Evolutionary conservation across 371 early-diverging fungal species (phyloP), one percentile per base, ranked within the genome.

Genomic region (Capillidium heterosporum): DNA sequence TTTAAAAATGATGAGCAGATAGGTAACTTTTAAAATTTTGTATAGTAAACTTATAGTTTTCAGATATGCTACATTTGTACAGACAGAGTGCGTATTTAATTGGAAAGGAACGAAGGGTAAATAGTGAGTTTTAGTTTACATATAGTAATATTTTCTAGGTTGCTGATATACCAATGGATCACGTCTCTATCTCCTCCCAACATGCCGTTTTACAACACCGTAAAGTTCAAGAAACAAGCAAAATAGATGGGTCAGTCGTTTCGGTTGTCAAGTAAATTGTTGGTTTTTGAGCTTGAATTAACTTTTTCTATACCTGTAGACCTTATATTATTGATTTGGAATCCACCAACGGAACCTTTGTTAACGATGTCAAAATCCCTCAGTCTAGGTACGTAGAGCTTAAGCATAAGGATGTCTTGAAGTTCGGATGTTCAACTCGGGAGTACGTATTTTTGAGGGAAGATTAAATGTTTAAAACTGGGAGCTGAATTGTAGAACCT

Each of bases 291-390:
- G 13, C 24, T 75, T 76, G 75, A 75, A 72, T 57, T 62, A 52
- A 5, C 2, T 43, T 39, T 56, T 27, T 23, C 15, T 15, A 13
- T 52, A 21, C 21, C 59, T 26, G 27, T 60, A 84, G 86, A 53
- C 93, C 91, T 10, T 95, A 89, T 63, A 67, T 95, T n/a, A 90
- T 95, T 51, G 96, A 95, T 63, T 70, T 95, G 40, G 86, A 86
- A 46, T 85, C 91, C 11, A 76, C 90, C 2, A 93, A 94, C 63
- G 93, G 92, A 15, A 91, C 91, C 0, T 84, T 75, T 62, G 72
- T 95, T 8, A 94, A 94, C 66, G 82, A 82, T 2, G 73, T 75
- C 1, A 63, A 71, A 54, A 77, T 93, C 28, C 86, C 86, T 1
- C 59, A 72, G 2, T 79, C 84, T 17, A 75, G 91, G 11, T 95